Conservation (phyloP, 257 asterid species). For the Salvia rosmarinus region DNA sequence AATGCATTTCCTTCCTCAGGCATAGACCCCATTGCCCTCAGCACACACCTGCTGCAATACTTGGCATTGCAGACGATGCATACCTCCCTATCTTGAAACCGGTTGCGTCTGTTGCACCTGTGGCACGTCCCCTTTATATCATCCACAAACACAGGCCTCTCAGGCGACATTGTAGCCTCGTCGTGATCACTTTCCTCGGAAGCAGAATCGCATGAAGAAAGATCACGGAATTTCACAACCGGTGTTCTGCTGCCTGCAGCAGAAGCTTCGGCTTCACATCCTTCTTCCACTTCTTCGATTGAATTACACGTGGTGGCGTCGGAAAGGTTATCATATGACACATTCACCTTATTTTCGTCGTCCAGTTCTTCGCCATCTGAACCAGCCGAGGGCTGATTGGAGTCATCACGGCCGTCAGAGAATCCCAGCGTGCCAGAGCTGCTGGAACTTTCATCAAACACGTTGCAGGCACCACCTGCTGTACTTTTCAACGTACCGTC, state of each 20-base stretch:
- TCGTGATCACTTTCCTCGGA: slow-evolving; percentile 47
- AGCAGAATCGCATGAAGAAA: slow-evolving; percentile 34
- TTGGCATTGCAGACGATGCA: slow-evolving; percentile 84
- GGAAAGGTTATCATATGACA: slow-evolving; percentile 1
- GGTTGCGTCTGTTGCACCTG: slow-evolving; percentile 55
- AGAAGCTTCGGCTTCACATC: slow-evolving; percentile 41
- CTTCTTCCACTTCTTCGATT: slow-evolving; percentile 38
- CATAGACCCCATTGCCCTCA: slow-evolving; percentile 97
- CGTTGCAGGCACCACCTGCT: slow-evolving; percentile 34
- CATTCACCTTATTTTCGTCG: slow-evolving; percentile 41
- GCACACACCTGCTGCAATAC: slow-evolving; percentile 73
- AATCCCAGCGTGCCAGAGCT: slow-evolving; percentile 76
- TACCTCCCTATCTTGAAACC: slow-evolving; percentile 64
- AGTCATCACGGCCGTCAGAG: slow-evolving; percentile 49
- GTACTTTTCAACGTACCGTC: slow-evolving; percentile 27
- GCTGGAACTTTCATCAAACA: slow-evolving; percentile 52
- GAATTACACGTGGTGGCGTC: slow-evolving; percentile 32
- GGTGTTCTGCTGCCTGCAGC: slow-evolving; percentile 40
- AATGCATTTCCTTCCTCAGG: slow-evolving; percentile 91
- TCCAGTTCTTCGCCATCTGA: slow-evolving; percentile 65
- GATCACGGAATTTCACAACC: slow-evolving; percentile 53
- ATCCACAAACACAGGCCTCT: slow-evolving; percentile 45
- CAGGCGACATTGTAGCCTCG: slow-evolving; percentile 32
- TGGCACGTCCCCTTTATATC: slow-evolving; percentile 65
- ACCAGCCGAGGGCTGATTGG: slow-evolving; percentile 50